phyloP scores from a whole-genome alignment of 1,284 basidiomycete genomes.

The Austroboletus niveus region DNA sequence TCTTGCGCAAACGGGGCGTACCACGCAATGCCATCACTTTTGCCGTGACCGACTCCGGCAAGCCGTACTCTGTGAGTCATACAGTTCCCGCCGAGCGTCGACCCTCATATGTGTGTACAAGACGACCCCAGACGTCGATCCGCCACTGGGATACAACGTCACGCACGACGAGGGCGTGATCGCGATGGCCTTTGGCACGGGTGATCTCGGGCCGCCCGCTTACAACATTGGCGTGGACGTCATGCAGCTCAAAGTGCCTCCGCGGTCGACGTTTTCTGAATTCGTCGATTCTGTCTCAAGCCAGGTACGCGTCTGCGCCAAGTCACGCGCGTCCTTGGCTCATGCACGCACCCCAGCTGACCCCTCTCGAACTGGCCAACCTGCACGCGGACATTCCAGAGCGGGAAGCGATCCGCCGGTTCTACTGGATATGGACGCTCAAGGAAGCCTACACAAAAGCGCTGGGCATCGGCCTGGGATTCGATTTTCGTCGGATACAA shows the following conservation, averaged over 20 bases:
- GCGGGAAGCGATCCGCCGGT: constrained; percentile 48
- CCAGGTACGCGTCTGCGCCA: constrained; percentile 46
- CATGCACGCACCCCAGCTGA: constrained; percentile 44
- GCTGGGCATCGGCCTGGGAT: constrained; percentile 75
- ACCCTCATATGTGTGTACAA: constrained; percentile 22
- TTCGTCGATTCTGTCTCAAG: constrained; percentile 66
- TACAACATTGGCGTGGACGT: constrained; percentile 72
- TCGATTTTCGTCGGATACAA: constrained; percentile 73
- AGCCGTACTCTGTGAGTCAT: constrained; percentile 65
- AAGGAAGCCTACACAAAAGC: constrained; percentile 89
- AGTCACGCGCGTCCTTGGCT: constrained; percentile 1
- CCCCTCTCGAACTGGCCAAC: constrained; percentile 46
- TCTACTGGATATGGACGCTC: constrained; percentile 82
- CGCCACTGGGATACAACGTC: constrained; percentile 71
- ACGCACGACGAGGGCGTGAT: constrained; percentile 75
- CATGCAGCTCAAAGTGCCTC: constrained; percentile 69
- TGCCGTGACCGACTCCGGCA: constrained; percentile 56
- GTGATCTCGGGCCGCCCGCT: constrained; percentile 53
- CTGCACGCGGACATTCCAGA: constrained; percentile 40
- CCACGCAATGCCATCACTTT: constrained; percentile 48
- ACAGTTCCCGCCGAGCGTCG: not conserved
- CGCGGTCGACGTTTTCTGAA: constrained; percentile 49
- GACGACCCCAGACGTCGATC: constrained; percentile 43
- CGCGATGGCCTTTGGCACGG: constrained; percentile 62
- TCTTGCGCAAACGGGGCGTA: constrained; percentile 57